These are phyloP conservation scores for Euphorbia celastroides DNA, from an alignment of 441 rosid species.

Conservation along the genomic window DNA sequence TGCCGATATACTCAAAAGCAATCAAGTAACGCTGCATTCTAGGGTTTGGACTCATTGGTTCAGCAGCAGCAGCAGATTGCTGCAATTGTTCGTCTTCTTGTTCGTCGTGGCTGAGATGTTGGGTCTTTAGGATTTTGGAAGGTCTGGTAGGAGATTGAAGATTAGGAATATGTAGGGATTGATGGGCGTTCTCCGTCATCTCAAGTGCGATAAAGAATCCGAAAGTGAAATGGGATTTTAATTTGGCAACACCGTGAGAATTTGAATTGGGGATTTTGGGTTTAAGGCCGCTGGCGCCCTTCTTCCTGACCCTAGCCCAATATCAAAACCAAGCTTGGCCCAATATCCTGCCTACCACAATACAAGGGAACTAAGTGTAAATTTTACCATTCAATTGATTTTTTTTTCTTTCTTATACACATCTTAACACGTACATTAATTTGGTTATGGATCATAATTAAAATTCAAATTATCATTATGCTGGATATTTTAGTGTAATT, in stretches of 20 bases:
- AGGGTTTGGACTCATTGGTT: conserved; percentile 44
- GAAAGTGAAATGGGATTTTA: background rate
- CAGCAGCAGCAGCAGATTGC: conserved; percentile 16
- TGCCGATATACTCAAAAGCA: conserved; percentile 83
- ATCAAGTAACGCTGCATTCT: conserved; percentile 74
- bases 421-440: too few species aligned
- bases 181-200: conserved; percentile 48
- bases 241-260: background rate
- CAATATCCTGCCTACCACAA: too few species aligned
- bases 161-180: conserved; percentile 20
- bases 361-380: too few species aligned
- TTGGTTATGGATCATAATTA: too few species aligned
- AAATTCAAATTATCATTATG: too few species aligned
- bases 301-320: too few species aligned
- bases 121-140: conserved; percentile 42
- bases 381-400: too few species aligned
- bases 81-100: conserved; percentile 6
- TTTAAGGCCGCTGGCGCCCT: background rate
- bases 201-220: too few species aligned
- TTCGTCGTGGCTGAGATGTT: conserved; percentile 13
- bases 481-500: too few species aligned
- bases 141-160: conserved; percentile 27
- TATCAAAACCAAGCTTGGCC: too few species aligned
- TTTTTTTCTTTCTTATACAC: too few species aligned
- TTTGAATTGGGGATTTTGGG: background rate